Percentiles rank a stretch among this genome's conserved stretches.
These are phyloP conservation scores for Claviceps digitariae DNA, from an alignment of 2,329 filamentous ascomycete genomes.

Conservation along the genomic window DNA sequence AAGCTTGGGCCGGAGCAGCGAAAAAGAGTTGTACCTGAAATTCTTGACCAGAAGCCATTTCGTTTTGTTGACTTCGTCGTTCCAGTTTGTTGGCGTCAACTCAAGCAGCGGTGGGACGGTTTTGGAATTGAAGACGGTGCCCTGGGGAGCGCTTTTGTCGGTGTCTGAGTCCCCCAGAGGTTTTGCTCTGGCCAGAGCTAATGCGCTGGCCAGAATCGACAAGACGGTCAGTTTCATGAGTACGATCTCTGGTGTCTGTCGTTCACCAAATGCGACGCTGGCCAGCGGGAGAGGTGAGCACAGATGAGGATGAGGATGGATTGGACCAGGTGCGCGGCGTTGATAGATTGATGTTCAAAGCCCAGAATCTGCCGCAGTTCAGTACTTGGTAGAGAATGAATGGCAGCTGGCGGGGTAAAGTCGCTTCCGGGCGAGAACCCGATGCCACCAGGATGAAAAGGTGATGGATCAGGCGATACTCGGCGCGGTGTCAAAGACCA, in stretches of 20 bases:
- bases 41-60: slow-evolving; percentile 48
- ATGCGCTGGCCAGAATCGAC: slow-evolving; percentile 32
- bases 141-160: slow-evolving; percentile 16
- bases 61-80: slow-evolving; percentile 38
- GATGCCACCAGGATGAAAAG: slow-evolving; percentile 1
- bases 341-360: neutral
- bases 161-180: slow-evolving; percentile 21
- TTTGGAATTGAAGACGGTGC: slow-evolving; percentile 52
- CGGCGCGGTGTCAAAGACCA: neutral
- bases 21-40: slow-evolving; percentile 42
- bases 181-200: slow-evolving; percentile 20
- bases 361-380: neutral
- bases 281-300: neutral
- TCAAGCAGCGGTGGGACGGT: slow-evolving; percentile 52
- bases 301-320: neutral
- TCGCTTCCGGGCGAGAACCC: slow-evolving; percentile 4
- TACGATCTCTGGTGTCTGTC: slow-evolving; percentile 6
- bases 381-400: slow-evolving; percentile 3
- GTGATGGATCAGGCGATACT: neutral
- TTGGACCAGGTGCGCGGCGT: neutral
- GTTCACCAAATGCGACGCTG: neutral
- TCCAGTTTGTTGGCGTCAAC: slow-evolving; percentile 43
- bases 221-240: slow-evolving; percentile 23
- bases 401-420: neutral
- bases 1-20: neutral